phyloP scores from a whole-genome alignment of 306 rosid genomes.

The Quercus agrifolia region DNA sequence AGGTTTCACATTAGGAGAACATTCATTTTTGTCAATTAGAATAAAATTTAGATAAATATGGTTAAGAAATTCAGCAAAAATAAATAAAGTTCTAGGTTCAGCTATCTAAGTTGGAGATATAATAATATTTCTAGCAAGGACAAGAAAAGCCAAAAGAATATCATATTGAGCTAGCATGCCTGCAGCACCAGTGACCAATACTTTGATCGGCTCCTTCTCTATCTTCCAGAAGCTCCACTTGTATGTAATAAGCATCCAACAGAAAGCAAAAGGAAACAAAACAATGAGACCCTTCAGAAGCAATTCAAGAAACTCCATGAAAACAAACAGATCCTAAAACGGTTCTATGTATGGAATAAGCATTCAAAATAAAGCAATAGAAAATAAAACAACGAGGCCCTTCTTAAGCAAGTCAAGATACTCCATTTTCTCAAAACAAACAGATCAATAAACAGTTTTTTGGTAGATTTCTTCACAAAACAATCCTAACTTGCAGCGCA shows the following conservation, averaged over 20 bases:
- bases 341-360: not conserved
- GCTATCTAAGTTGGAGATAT: not conserved
- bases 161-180: constrained; percentile 43
- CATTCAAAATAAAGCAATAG: too few species aligned
- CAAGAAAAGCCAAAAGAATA: not conserved
- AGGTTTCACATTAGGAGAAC: not conserved
- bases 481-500: too few species aligned
- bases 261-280: constrained; percentile 43
- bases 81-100: not conserved
- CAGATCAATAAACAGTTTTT: too few species aligned
- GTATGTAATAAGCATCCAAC: constrained; percentile 61
- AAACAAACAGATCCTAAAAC: constrained; percentile 27
- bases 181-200: constrained; percentile 84
- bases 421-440: too few species aligned
- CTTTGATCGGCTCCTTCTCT: constrained; percentile 64
- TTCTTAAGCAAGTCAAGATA: too few species aligned
- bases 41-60: not conserved
- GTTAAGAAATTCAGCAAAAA: not conserved
- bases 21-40: not conserved
- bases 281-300: constrained; percentile 48
- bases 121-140: not conserved
- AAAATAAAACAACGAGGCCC: too few species aligned
- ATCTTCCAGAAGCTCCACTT: constrained; percentile 58
- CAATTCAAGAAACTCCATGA: constrained; percentile 29
- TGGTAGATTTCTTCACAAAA: too few species aligned